Evolutionary conservation across 2,329 filamentous ascomycete species (phyloP), one percentile per base, ranked within the genome.

Genomic region (Exophiala xenobiotica): DNA sequence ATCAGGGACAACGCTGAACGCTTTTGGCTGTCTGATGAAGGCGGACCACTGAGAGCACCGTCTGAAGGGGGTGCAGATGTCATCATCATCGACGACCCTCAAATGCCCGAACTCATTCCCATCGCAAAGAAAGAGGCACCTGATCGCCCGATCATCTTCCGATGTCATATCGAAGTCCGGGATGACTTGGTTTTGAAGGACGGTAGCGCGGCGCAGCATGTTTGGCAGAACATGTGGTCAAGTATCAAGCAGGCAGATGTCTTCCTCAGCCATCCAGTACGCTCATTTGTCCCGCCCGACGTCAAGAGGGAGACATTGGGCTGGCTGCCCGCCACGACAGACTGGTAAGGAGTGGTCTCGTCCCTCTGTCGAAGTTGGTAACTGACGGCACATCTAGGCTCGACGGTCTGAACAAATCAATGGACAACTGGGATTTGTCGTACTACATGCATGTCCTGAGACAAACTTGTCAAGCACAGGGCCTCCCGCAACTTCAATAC

Each of bases 231-330:
- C 71, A 71, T 93, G 6, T 92, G 86, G 86, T 72, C 80, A 42
- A 80, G 82, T 56, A 87, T 90, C 61, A 77, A 86, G 63, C 69
- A 78, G 1, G 83, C 86, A 7, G 88, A 93, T 67, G 73, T 90
- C 65, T 93, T 91, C 69, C 86, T 93, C 68, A 89, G 86, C 61
- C 88, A 93, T 61, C 88, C 89, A 0, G 87, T 93, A 46, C 81
- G 80, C 35, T 75, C 78, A 19, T 93, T 92, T 60, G 86, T 93
- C 7, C 88, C 88, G 2, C 70, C 75, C 23, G 83, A 75, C 50
- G 86, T 93, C 4, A 81, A 83, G 1, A 70, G 68, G 1, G 74
- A 84, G 46, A 86, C 80, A 59, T 83, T 92, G 0, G 83, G 81
- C 1, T 90, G 90, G 65, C 74, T 92, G 65, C 88, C 88, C 2